These are phyloP conservation scores for Colletotrichum coccodes DNA, from an alignment of 2,329 filamentous ascomycete species.

Conservation along the genomic window DNA sequence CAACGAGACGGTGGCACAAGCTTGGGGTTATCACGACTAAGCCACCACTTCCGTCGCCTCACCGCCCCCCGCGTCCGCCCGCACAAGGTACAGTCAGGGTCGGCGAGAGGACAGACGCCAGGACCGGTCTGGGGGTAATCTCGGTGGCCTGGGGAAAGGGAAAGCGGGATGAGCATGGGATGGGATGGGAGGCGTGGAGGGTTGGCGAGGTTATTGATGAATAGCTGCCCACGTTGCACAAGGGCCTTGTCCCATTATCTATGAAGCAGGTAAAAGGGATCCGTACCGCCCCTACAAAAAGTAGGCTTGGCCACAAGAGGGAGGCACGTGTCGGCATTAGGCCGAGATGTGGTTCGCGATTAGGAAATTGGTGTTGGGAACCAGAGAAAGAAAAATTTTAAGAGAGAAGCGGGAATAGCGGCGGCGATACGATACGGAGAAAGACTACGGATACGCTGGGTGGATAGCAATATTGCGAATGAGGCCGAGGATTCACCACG, in stretches of 20 bases:
- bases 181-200: conserved; percentile 7
- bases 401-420: conserved; percentile 28
- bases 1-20: conserved; percentile 29
- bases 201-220: conserved; percentile 7
- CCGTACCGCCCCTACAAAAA: neutral
- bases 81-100: conserved; percentile 20
- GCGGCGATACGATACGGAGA: conserved; percentile 21
- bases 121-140: conserved; percentile 29
- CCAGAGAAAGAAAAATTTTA: neutral
- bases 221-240: neutral
- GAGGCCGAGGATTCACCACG: conserved; percentile 30
- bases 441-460: conserved; percentile 12
- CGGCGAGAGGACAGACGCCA: neutral
- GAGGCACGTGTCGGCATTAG: conserved; percentile 30
- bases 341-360: conserved; percentile 25
- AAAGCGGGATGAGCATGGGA: conserved; percentile 22
- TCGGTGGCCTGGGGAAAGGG: conserved; percentile 28
- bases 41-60: conserved; percentile 29
- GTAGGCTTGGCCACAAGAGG: neutral
- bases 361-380: conserved; percentile 15
- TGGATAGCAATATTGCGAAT: conserved; percentile 33
- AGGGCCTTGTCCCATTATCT: neutral
- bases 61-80: conserved; percentile 30
- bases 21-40: conserved; percentile 24
- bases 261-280: neutral